Percentiles rank a stretch among this genome's conserved stretches.
Evolutionary conservation across 306 rosid genomes (phyloP).

Genomic region (Mucuna pruriens): DNA sequence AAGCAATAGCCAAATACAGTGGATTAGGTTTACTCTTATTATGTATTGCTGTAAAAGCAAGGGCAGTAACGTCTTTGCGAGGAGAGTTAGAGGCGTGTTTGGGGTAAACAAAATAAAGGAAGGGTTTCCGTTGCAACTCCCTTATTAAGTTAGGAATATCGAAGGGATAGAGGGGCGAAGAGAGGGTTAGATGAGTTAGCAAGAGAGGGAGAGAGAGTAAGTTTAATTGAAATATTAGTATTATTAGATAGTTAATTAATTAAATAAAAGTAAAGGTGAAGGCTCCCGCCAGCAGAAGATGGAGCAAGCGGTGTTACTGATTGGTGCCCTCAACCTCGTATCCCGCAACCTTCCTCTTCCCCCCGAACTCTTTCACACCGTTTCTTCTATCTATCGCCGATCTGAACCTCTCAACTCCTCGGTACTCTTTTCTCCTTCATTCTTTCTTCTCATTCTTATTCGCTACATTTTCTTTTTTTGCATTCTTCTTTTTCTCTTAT

Average conservation of each 20-base stretch:
- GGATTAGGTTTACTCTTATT: no score
- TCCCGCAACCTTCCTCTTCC: constrained; percentile 48
- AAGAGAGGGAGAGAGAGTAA: no score
- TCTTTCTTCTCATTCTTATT: not conserved
- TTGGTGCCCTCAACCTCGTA: constrained; percentile 38
- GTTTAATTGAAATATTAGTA: not conserved
- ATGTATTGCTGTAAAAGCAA: not conserved
- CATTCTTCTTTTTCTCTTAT: not conserved
- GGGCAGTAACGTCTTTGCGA: constrained; percentile 2
- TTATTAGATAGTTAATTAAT: no score
- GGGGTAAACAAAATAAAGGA: not conserved
- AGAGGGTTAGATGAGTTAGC: no score
- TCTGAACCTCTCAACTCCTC: not conserved
- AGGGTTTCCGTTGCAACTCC: not conserved
- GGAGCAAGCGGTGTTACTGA: constrained; percentile 33
- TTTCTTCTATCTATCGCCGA: constrained; percentile 40
- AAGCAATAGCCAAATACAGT: no score
- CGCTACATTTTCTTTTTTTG: not conserved
- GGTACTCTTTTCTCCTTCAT: not conserved
- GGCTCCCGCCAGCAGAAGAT: not conserved
- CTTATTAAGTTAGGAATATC: not conserved
- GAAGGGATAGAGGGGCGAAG: not conserved
- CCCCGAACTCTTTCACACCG: constrained; percentile 39
- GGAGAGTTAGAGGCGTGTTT: constrained; percentile 9
- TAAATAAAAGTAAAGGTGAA: not conserved